Conservation (phyloP, 208 protist genomes). For the Angomonas desouzai region DNA sequence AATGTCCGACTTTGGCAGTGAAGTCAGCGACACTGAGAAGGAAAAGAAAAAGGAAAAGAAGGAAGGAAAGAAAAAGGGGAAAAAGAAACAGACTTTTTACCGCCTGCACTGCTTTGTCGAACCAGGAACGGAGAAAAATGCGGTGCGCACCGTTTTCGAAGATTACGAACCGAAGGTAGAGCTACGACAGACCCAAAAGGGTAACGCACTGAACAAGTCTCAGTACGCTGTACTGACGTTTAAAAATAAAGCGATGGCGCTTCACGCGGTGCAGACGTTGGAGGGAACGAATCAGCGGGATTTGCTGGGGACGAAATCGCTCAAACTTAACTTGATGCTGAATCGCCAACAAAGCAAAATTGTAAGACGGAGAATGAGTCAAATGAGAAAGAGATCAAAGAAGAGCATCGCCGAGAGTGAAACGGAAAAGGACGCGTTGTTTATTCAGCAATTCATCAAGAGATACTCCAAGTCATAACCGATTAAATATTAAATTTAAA, state of each 20-base stretch:
- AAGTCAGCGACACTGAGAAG: constrained; percentile 17
- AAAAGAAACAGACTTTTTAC: constrained; percentile 34
- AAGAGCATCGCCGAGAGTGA: constrained; percentile 26
- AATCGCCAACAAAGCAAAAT: constrained; percentile 67
- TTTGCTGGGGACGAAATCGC: constrained; percentile 48
- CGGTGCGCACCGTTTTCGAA: constrained; percentile 78
- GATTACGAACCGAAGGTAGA: constrained; percentile 83
- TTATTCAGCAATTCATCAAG: constrained; percentile 64
- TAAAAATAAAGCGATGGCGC: constrained; percentile 80
- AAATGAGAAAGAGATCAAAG: constrained; percentile 26
- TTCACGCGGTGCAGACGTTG: constrained; percentile 73
- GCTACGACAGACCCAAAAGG: constrained; percentile 75
- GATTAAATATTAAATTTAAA: constrained; percentile 1
- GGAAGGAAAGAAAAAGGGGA: constrained; percentile 25
- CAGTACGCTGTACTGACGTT: constrained; percentile 89
- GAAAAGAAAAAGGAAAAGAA: constrained; percentile 33
- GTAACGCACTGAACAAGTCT: constrained; percentile 84
- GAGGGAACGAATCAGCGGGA: constrained; percentile 82
- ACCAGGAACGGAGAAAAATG: constrained; percentile 82
- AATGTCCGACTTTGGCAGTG: constrained; percentile 37
- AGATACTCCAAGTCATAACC: constrained; percentile 23
- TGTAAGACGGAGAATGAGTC: constrained; percentile 48
- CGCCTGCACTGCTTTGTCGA: constrained; percentile 87
- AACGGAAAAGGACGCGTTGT: constrained; percentile 45
- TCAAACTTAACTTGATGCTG: constrained; percentile 83